These are phyloP conservation scores for Liquidambar formosana DNA, from an alignment of 164 flowering plant genomes.

Conservation along the genomic window DNA sequence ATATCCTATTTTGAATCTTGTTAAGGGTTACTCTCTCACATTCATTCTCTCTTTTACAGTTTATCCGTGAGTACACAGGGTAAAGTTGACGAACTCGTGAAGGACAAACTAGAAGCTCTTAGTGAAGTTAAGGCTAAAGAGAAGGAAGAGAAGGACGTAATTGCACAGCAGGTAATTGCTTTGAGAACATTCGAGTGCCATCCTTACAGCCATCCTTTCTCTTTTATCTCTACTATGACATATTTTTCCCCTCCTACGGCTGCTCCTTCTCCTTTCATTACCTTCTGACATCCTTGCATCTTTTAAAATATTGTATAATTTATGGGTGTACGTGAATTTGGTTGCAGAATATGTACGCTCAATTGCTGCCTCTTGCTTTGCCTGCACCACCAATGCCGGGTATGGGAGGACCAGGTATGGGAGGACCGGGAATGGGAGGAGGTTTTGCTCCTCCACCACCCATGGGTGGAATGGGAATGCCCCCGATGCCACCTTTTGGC, in stretches of 20 bases:
- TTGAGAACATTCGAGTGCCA: background rate
- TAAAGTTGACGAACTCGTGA: conserved; percentile 93
- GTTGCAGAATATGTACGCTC: conserved; percentile 98
- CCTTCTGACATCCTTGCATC: background rate
- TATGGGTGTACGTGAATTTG: background rate
- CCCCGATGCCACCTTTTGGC: conserved; percentile 96
- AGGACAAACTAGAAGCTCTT: conserved; percentile 78
- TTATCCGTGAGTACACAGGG: conserved; percentile 87
- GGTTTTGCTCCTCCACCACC: conserved; percentile 66
- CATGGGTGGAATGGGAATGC: conserved; percentile 94
- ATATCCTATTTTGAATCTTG: background rate
- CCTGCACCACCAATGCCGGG: conserved; percentile 98
- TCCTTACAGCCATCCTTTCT: too few species aligned
- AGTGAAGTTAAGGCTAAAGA: conserved; percentile 88
- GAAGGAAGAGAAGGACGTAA: conserved; percentile 86
- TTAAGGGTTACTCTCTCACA: background rate
- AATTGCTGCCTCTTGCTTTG: conserved; percentile 93
- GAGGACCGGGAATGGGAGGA: conserved; percentile 81
- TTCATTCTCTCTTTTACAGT: conserved; percentile 36
- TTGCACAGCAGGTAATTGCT: conserved; percentile 84
- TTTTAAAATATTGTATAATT: background rate
- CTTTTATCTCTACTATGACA: too few species aligned
- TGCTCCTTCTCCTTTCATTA: too few species aligned
- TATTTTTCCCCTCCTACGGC: too few species aligned
- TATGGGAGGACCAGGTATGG: conserved; percentile 59